These are phyloP conservation scores for Pichia ethanolica DNA, from an alignment of 805 yeast species.

Conservation along the genomic window DNA sequence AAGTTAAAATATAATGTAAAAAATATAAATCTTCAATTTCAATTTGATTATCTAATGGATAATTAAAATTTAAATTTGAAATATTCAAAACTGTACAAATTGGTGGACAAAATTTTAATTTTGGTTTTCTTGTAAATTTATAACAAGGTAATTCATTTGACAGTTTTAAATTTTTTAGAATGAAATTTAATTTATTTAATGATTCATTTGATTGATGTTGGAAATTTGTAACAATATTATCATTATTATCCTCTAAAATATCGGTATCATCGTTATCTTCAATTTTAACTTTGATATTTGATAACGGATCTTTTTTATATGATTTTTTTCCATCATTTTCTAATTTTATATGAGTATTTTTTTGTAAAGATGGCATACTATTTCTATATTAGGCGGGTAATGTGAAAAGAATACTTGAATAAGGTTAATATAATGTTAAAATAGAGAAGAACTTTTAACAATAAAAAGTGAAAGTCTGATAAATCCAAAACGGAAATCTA, in stretches of 20 bases:
- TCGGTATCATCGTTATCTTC: not conserved
- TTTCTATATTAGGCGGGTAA: too few species aligned
- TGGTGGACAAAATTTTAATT: constrained; percentile 38
- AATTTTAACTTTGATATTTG: too few species aligned
- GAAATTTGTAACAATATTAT: not conserved
- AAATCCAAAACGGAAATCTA: constrained; percentile 1
- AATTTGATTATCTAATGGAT: constrained; percentile 28
- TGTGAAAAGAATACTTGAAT: too few species aligned
- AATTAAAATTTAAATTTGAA: constrained; percentile 19
- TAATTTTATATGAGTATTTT: too few species aligned
- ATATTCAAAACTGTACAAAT: constrained; percentile 39
- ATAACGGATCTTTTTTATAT: too few species aligned
- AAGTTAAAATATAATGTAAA: constrained; percentile 42
- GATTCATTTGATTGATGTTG: not conserved
- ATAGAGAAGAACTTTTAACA: not conserved
- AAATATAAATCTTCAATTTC: constrained; percentile 39
- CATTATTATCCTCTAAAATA: not conserved
- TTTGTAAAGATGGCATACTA: too few species aligned
- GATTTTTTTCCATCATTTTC: too few species aligned
- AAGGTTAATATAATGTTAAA: too few species aligned
- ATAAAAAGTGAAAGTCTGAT: not conserved
- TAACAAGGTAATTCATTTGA: constrained; percentile 10
- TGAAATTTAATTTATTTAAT: not conserved
- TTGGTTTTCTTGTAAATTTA: constrained; percentile 34
- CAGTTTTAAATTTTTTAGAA: constrained; percentile 5